Evolutionary conservation across 352 stramenopile species (phyloP), one percentile per base, ranked within the genome.

Genomic region (Phytophthora syringae): DNA sequence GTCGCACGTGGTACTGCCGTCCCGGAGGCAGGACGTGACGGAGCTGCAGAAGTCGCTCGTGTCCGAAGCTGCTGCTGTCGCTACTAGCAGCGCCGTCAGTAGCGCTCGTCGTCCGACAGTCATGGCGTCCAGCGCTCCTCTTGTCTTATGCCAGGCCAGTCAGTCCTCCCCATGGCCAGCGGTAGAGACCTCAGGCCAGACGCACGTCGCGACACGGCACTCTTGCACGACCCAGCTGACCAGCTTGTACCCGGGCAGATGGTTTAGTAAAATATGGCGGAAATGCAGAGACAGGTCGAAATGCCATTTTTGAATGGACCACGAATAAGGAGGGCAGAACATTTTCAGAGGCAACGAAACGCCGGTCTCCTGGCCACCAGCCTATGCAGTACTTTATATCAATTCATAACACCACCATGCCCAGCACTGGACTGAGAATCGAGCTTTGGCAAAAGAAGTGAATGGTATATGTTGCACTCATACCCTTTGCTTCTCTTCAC

Each of bases 31-130:
- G 32, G 65, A 76, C 25, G 52, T 68, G 27, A 81, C 67, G 34
- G 65, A 76, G 50, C 56, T 72, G 52, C 73, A 81, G 47, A 81
- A 78, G 28, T 70, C 56, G 58, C 50, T 73, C 12, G 67, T 73
- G 49, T 76, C 70, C 7, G 67, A 74, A 3, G 59, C 52, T 13
- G 13, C 4, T 0, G 42, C 28, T 27, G 27, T 51, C 15, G 42
- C 42, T 21, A 63, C 18, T 24, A 55, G 37, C 45, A 55, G 16
- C 25, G n/a, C 30, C 25, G 40, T 39, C 24, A 50, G 28, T n/a
- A 62, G 63, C 18, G 37, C 28, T 43, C 53, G 34, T 54, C 32
- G 39, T 61, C 39, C 37, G 24, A 21, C 59, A 51, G 49, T 57
- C 65, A 73, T 73, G 18, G 16, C 58, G 24, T 16, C 21, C 32